Evolutionary conservation across 2,329 filamentous ascomycete species (phyloP).

Genomic region (Fragosphaeria purpurea): DNA sequence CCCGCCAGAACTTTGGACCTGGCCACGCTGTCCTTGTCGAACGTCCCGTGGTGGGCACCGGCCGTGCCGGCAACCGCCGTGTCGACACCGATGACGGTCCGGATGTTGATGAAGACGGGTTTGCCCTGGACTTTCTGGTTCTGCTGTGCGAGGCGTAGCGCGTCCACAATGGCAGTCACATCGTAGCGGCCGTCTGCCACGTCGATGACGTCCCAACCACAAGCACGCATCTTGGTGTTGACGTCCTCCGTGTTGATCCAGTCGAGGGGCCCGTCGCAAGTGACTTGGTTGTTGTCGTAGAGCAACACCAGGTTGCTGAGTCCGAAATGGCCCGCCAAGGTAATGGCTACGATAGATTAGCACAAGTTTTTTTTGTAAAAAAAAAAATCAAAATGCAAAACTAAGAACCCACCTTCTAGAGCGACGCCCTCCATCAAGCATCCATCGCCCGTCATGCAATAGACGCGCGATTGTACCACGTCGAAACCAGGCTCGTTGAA

Average conservation of each 20-base stretch:
- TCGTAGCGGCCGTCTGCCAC: conserved; percentile 27
- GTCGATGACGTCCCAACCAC: conserved; percentile 46
- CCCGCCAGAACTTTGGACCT: conserved; percentile 38
- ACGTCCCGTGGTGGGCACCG: conserved; percentile 47
- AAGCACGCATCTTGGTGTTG: conserved; percentile 47
- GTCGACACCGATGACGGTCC: conserved; percentile 45
- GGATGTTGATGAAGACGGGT: conserved; percentile 48
- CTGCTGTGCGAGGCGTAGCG: conserved; percentile 27
- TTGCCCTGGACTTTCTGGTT: conserved; percentile 23
- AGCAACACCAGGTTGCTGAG: conserved; percentile 47
- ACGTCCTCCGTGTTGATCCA: conserved; percentile 36
- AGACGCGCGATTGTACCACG: conserved; percentile 41
- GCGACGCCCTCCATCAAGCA: conserved; percentile 50
- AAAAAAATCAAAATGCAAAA: too few relatives aligned
- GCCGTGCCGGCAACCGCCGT: conserved; percentile 39
- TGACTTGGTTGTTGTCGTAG: conserved; percentile 52
- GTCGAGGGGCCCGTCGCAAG: conserved; percentile 47
- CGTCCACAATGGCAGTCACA: too few relatives aligned
- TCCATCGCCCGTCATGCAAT: conserved; percentile 47
- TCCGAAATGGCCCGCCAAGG: conserved; percentile 43
- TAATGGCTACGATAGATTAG: conserved; percentile 27
- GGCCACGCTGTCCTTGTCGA: conserved; percentile 42
- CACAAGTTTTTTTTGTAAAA: too few relatives aligned
- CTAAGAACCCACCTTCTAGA: conserved; percentile 26
- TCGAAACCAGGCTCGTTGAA: conserved; percentile 41